Evolutionary conservation across 176 grass and related monocot species (phyloP).

Genomic region (Echinochloa phyllopogon): DNA sequence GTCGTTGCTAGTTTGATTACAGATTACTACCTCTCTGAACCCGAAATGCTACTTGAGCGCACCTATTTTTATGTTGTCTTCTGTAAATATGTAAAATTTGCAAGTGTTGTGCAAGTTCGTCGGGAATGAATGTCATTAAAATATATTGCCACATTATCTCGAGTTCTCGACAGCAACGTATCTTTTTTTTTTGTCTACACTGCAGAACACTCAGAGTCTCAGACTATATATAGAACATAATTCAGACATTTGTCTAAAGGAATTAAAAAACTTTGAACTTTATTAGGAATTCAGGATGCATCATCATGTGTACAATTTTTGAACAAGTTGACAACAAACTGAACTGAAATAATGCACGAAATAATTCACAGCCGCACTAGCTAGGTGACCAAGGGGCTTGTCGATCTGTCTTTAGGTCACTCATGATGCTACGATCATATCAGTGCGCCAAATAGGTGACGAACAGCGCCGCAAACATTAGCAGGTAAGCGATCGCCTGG

Average conservation of each 20-base stretch:
- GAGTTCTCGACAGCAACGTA: no score
- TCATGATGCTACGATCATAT: neutral
- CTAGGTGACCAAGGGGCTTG: neutral
- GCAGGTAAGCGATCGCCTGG: conserved; percentile 40
- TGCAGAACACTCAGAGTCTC: neutral
- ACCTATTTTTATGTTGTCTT: no score
- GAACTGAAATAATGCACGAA: neutral
- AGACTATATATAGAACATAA: neutral
- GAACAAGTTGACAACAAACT: neutral
- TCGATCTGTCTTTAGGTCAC: neutral
- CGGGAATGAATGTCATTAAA: neutral
- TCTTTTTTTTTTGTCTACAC: neutral
- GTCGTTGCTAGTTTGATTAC: no score
- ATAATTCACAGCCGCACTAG: neutral
- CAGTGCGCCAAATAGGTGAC: conserved; percentile 35
- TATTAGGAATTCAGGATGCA: neutral
- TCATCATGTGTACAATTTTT: neutral
- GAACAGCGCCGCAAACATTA: conserved; percentile 36
- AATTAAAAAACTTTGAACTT: neutral
- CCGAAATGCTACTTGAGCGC: no score
- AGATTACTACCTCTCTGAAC: no score
- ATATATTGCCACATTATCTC: neutral
- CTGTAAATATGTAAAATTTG: no score
- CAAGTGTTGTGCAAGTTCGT: neutral
- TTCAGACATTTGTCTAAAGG: neutral